These are phyloP conservation scores for Biscutella auriculata DNA, from an alignment of 441 rosid species.

Conservation along the genomic window DNA sequence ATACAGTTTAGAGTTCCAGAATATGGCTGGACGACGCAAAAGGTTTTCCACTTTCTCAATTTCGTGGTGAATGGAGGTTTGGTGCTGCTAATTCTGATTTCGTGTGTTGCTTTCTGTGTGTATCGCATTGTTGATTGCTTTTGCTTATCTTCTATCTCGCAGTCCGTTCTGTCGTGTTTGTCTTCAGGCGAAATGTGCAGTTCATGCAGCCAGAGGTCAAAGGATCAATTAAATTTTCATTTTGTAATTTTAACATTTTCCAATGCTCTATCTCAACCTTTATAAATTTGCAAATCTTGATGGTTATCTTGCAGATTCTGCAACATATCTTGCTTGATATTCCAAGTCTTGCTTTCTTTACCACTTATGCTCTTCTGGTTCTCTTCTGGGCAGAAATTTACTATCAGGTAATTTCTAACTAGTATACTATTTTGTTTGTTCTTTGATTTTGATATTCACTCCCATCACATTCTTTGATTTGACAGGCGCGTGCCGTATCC, in stretches of 20 bases:
- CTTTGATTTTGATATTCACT: constrained; percentile 1
- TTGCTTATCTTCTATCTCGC: constrained; percentile 5
- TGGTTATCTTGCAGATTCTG: constrained; percentile 36
- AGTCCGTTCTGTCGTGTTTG: constrained; percentile 60
- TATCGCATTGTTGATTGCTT: neutral
- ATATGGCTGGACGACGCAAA: constrained; percentile 92
- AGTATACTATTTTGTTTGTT: neutral
- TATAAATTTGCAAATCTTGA: neutral
- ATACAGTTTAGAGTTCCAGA: constrained; percentile 86
- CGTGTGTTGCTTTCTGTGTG: neutral
- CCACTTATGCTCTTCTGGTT: constrained; percentile 75
- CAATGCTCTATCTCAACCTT: neutral
- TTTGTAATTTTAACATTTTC: neutral
- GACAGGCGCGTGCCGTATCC: constrained; percentile 81
- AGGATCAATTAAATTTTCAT: neutral
- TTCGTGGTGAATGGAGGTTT: constrained; percentile 80
- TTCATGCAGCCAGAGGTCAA: constrained; percentile 47
- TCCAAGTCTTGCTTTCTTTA: constrained; percentile 89
- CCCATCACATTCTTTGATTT: neutral
- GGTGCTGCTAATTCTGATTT: constrained; percentile 11
- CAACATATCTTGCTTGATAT: constrained; percentile 73
- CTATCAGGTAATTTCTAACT: constrained; percentile 49
- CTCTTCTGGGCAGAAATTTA: constrained; percentile 96
- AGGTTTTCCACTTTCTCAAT: constrained; percentile 85
- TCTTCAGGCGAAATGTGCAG: constrained; percentile 57